Base-by-base conservation (phyloP, 768 basidiomycete species). In the Exidia glandulosa region DNA sequence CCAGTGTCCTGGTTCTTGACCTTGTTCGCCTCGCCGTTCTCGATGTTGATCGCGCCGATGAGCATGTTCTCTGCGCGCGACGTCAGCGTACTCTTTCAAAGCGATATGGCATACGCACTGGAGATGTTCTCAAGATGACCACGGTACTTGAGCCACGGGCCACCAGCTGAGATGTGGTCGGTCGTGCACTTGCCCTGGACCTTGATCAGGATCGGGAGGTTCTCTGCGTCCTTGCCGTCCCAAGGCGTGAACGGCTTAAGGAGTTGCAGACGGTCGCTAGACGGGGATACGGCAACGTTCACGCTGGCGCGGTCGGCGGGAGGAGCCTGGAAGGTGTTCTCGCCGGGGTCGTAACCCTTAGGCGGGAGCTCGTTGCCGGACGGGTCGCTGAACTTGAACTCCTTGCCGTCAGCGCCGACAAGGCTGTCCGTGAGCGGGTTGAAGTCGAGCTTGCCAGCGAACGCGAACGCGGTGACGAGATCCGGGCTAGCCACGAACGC, bases 61-160 rank as follows among this genome's bases (percentile, higher is more conserved):
- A 97, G 75, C 77, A 93, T 95, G 81, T 97, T 97, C 74, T 97
- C 88, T 90, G 67, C 2, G 31, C 58, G 2, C 64, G 36, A 45
- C 9, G 29, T 60, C 23, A 65, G 58, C 58, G 47, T n/a, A 25
- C 1, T 25, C 1, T 19, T 9, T 27, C 29, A 55, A 36, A 9
- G 55, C 4, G 58, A 23, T 32, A 12, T 14, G 2, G 6, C 9
- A 19, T 19, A 80, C 85, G 63, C 63, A 89, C 89, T 90, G 32
- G 94, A 96, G 72, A 96, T 98, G 81, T 97, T 98, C 74, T 96
- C 82, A 69, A 97, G 86, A 75, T 98, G 95, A 63, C 95, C 95
- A 79, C 95, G 92, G 81, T 94, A 98, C 78, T 97, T 97, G 78
- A 98, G 84, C 95, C 95, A 98, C 50, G 95, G 95, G 61, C 95